Conservation (phyloP, 2,329 filamentous ascomycete genomes). For the Fusarium neocosmosporiellum region DNA sequence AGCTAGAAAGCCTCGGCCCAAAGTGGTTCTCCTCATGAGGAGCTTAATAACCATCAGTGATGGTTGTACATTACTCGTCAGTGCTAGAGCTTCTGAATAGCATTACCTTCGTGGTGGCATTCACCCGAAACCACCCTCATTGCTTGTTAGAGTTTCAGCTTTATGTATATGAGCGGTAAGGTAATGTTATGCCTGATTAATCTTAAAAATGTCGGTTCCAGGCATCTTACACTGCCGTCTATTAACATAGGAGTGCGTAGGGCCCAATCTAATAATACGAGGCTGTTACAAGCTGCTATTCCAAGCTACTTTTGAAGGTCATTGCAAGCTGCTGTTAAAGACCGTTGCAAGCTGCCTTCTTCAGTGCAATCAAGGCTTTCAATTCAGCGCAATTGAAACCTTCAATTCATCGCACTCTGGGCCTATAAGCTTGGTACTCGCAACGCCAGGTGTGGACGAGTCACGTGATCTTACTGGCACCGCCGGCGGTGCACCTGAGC, state of each 20-base stretch:
- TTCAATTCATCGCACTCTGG: too few relatives aligned
- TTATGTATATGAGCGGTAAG: neutral
- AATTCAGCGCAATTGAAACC: too few relatives aligned
- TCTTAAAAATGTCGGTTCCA: neutral
- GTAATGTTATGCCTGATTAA: neutral
- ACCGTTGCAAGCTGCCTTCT: too few relatives aligned
- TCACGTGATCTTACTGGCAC: too few relatives aligned
- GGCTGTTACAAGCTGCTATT: too few relatives aligned
- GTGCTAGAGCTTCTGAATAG: neutral
- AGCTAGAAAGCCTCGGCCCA: constrained; percentile 39
- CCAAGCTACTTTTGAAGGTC: too few relatives aligned
- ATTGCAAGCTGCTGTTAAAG: too few relatives aligned
- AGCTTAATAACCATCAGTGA: neutral
- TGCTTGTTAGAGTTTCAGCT: neutral
- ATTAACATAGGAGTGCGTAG: neutral
- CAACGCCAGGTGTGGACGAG: too few relatives aligned
- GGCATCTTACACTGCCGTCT: neutral
- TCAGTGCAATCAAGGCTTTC: too few relatives aligned
- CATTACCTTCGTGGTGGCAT: neutral
- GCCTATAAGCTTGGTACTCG: too few relatives aligned
- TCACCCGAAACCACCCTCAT: neutral
- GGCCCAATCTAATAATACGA: too few relatives aligned
- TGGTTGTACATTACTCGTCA: neutral
- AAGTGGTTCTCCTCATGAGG: constrained; percentile 3
- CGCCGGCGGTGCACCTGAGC: too few relatives aligned